Evolutionary conservation across 331 rosid species (phyloP).

Genomic region (Acacia pycnantha): DNA sequence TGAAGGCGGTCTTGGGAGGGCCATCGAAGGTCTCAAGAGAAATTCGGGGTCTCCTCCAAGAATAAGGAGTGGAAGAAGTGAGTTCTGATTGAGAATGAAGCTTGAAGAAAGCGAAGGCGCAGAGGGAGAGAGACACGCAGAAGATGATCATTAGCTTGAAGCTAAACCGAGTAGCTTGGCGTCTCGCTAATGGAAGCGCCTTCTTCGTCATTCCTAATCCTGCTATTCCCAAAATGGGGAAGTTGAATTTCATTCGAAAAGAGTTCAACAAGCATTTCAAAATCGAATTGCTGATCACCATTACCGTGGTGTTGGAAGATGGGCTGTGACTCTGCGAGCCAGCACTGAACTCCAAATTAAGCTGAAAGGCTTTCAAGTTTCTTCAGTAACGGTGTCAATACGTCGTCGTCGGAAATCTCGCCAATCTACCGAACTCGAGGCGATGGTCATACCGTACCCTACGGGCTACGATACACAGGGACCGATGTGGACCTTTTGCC

Average conservation of each 20-base stretch:
- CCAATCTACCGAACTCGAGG: neutral
- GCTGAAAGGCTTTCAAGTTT: neutral
- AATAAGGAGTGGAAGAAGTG: conserved; percentile 11
- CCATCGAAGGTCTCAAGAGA: conserved; percentile 42
- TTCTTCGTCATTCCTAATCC: conserved; percentile 48
- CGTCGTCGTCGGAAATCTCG: conserved; percentile 8
- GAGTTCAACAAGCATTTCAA: neutral
- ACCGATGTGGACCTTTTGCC: neutral
- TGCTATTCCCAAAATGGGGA: conserved; percentile 21
- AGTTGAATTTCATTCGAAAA: conserved; percentile 5
- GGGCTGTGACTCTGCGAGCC: neutral
- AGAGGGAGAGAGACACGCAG: conserved; percentile 54
- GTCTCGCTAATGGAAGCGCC: conserved; percentile 34
- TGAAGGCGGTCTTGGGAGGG: conserved; percentile 79
- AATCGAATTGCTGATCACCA: neutral
- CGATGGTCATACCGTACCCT: neutral
- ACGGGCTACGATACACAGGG: neutral
- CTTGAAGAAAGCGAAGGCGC: conserved; percentile 55
- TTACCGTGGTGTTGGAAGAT: neutral
- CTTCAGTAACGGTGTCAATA: neutral
- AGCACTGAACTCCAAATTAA: neutral
- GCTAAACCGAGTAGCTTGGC: conserved; percentile 51
- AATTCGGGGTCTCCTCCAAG: conserved; percentile 40
- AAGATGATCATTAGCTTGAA: conserved; percentile 56
- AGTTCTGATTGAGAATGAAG: conserved; percentile 47